phyloP scores from a whole-genome alignment of 225 moss, liverwort and hornwort species.

The Ulota crispa region DNA sequence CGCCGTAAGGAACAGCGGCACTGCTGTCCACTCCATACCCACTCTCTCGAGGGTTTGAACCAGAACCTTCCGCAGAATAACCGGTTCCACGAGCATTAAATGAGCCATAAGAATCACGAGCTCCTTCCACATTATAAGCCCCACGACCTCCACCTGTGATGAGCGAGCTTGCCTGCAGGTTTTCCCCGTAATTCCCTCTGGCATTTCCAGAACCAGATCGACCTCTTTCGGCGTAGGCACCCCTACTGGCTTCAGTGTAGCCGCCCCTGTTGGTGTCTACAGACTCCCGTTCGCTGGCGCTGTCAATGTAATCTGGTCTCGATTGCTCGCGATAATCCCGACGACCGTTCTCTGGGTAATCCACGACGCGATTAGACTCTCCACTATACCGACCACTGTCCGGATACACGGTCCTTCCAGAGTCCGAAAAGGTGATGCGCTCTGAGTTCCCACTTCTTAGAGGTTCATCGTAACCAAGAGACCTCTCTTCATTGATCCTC shows the following conservation, averaged over 20 bases:
- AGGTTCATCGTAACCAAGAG: slow-evolving; percentile 58
- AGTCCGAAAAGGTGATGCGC: slow-evolving; percentile 66
- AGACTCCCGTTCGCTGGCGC: slow-evolving; percentile 45
- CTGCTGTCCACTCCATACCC: slow-evolving; percentile 40
- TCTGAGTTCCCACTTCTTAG: slow-evolving; percentile 60
- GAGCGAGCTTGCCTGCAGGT: slow-evolving; percentile 22
- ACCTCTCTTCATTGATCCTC: slow-evolving; percentile 58
- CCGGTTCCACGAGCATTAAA: slow-evolving; percentile 30
- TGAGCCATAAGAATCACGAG: slow-evolving; percentile 44
- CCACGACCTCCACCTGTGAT: slow-evolving; percentile 32
- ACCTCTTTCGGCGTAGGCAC: slow-evolving; percentile 40
- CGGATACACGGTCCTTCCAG: slow-evolving; percentile 53
- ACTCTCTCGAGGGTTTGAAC: slow-evolving; percentile 40
- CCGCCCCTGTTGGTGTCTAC: slow-evolving; percentile 42
- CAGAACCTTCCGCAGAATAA: slow-evolving; percentile 41
- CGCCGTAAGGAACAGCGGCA: slow-evolving; percentile 25
- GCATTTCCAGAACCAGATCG: slow-evolving; percentile 33
- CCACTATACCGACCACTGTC: slow-evolving; percentile 49
- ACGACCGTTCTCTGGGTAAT: slow-evolving; percentile 48
- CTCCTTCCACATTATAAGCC: slow-evolving; percentile 40
- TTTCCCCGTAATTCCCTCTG: slow-evolving; percentile 42
- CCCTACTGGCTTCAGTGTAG: slow-evolving; percentile 42
- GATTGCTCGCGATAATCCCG: slow-evolving; percentile 49
- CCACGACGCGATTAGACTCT: slow-evolving; percentile 48
- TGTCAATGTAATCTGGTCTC: slow-evolving; percentile 42